Evolutionary conservation across 1,139 yeast genomes (phyloP), one percentile per base, ranked within the genome.

Genomic region (Casaregolazyma suthepensis): DNA sequence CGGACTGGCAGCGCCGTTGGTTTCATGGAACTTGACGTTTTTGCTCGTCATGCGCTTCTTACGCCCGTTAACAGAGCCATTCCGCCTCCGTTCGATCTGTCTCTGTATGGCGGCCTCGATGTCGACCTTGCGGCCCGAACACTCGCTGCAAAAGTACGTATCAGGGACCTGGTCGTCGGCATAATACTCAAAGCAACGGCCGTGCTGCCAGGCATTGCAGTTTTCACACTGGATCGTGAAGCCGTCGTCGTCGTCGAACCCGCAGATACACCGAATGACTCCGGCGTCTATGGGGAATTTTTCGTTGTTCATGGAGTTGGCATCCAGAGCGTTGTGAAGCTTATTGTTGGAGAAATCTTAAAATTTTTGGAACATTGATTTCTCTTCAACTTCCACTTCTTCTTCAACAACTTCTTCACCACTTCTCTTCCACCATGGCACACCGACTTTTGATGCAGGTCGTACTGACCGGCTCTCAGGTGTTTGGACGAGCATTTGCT

Each of bases 181-280:
- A 51, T 75, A 76, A 59, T 86, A 87, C 7, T 87, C 87, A 80
- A 88, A 89, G 70, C 98, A 91, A 22, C 81, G 76, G 46, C 95
- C 91, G 71, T 91, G 98, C 66, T 90, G 96, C 97, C 97, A 91
- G 58, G 96, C 81, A 69, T 80, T 85, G 68, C 98, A 91, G 48
- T 81, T 78, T 66, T 90, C 96, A 72, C 98, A 91, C 68, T 90
- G 97, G 57, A 91, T 87, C 1, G 97, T 90, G 67, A 88, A 89
- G 0, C 97, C 97, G 66, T 91, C 98, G 68, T 91, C 98, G 59
- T 91, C 96, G 54, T 84, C 89, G 59, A 78, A 82, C 0, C 84
- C 91, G 73, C 99, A 91, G 3, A 91, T 81, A 71, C 99, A 91
- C 2, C 96, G 89, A 54, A 91, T 91, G 1, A 83, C 71, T 0